Evolutionary conservation across 225 moss, liverwort and hornwort species (phyloP).

Genomic region (Pseudisothecium myosuroides): DNA sequence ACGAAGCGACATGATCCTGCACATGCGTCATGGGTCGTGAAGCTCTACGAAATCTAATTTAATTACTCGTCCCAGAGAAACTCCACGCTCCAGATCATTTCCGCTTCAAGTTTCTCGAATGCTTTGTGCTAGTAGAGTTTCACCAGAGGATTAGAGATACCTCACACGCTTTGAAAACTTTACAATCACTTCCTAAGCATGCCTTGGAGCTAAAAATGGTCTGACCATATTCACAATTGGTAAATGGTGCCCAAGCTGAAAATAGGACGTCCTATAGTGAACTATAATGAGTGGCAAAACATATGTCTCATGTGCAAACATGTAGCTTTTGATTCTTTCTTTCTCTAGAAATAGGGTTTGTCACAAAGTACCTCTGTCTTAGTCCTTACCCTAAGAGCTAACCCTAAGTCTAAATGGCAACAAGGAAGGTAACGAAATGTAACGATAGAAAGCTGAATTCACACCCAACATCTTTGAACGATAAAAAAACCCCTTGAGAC

Average conservation of each 20-base stretch:
- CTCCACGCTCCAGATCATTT: too few species aligned
- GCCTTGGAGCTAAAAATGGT: neutral
- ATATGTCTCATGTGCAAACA: neutral
- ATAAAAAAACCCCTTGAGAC: neutral
- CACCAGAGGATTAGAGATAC: neutral
- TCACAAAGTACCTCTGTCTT: neutral
- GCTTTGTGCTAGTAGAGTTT: neutral
- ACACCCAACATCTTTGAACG: neutral
- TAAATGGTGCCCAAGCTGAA: neutral
- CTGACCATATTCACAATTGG: neutral
- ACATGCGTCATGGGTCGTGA: neutral
- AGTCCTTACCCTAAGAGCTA: neutral
- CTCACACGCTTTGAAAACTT: neutral
- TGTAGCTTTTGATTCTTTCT: neutral
- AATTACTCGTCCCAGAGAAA: neutral
- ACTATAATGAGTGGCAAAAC: neutral
- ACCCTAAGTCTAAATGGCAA: neutral
- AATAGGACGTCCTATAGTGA: neutral
- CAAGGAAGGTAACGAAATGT: neutral
- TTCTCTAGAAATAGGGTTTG: neutral
- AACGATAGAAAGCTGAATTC: neutral
- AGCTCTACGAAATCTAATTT: neutral
- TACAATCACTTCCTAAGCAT: neutral
- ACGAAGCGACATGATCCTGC: neutral
- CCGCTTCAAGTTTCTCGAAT: neutral